A percentile compares a stretch with the other conserved stretches of the same genome.
phyloP scores from a whole-genome alignment of 768 basidiomycete species.

The Xerocomellus intermedius region DNA sequence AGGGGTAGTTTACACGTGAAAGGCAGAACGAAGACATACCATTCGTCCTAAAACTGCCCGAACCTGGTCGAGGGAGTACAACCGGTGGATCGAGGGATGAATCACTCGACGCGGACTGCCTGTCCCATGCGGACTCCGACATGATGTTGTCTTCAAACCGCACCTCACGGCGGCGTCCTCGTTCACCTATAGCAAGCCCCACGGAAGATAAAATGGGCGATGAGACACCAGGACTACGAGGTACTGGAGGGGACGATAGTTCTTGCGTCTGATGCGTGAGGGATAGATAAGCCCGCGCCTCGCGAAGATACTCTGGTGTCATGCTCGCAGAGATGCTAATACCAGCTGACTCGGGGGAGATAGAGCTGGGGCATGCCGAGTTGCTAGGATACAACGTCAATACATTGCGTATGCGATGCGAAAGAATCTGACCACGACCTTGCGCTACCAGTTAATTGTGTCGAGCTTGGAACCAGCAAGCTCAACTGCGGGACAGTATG shows the following conservation, averaged over 20 bases:
- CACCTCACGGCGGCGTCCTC: conserved; percentile 32
- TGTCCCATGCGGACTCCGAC: conserved; percentile 29
- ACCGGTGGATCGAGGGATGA: conserved; percentile 28
- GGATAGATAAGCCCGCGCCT: conserved; percentile 33
- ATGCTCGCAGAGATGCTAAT: conserved; percentile 30
- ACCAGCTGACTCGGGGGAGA: conserved; percentile 34
- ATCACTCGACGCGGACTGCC: conserved; percentile 31
- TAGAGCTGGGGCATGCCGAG: conserved; percentile 29
- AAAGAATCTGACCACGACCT: conserved; percentile 11
- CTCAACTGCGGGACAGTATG: conserved; percentile 25
- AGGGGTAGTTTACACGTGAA: neutral
- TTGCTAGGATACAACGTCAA: conserved; percentile 17
- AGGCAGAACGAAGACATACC: conserved; percentile 14
- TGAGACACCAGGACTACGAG: conserved; percentile 22
- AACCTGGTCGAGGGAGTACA: conserved; percentile 12
- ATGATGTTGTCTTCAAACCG: conserved; percentile 35
- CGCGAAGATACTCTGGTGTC: conserved; percentile 34
- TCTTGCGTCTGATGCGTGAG: conserved; percentile 25
- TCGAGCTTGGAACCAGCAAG: conserved; percentile 26
- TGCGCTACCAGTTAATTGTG: conserved; percentile 8
- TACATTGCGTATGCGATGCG: neutral
- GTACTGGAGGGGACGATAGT: conserved; percentile 6
- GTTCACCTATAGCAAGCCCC: conserved; percentile 27
- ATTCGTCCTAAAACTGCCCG: conserved; percentile 11
- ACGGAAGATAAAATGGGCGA: conserved; percentile 33